These are phyloP conservation scores for Naegleria lovaniensis DNA, from an alignment of 208 protist genomes.

Conservation along the genomic window DNA sequence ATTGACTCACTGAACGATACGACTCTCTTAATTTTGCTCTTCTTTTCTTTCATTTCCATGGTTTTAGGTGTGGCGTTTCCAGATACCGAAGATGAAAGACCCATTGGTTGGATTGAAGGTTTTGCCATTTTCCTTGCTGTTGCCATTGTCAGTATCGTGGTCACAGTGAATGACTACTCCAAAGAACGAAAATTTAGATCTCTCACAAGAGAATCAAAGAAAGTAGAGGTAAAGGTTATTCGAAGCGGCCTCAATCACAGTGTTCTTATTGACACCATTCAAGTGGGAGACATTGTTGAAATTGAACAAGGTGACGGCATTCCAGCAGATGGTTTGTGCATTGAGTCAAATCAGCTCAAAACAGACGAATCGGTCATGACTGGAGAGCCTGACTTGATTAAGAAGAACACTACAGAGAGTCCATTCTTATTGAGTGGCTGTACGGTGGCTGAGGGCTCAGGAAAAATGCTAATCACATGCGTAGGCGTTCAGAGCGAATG, in stretches of 20 bases:
- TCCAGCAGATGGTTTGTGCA: conserved; percentile 83
- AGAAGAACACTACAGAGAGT: conserved; percentile 58
- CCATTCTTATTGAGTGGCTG: conserved; percentile 76
- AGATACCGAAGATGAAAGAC: conserved; percentile 43
- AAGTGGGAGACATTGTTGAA: conserved; percentile 89
- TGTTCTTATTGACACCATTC: conserved; percentile 69
- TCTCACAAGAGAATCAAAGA: conserved; percentile 64
- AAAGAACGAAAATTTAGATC: conserved; percentile 89
- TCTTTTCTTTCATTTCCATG: conserved; percentile 61
- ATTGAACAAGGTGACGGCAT: conserved; percentile 77
- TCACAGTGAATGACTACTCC: conserved; percentile 84
- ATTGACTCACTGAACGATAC: conserved; percentile 62
- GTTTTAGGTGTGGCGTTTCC: conserved; percentile 65
- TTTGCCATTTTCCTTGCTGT: conserved; percentile 90
- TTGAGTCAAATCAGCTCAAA: conserved; percentile 56
- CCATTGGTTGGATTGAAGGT: conserved; percentile 86
- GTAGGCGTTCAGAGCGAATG: conserved; percentile 53
- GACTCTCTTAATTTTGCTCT: conserved; percentile 65
- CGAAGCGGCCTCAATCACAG: conserved; percentile 48
- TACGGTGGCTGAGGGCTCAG: conserved; percentile 65
- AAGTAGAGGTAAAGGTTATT: conserved; percentile 49
- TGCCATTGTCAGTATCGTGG: conserved; percentile 80
- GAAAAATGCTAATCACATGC: conserved; percentile 62
- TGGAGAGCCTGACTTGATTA: conserved; percentile 82
- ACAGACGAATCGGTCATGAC: conserved; percentile 86